phyloP scores from a whole-genome alignment of 495 filamentous ascomycete genomes.

The Usnea hakonensis region DNA sequence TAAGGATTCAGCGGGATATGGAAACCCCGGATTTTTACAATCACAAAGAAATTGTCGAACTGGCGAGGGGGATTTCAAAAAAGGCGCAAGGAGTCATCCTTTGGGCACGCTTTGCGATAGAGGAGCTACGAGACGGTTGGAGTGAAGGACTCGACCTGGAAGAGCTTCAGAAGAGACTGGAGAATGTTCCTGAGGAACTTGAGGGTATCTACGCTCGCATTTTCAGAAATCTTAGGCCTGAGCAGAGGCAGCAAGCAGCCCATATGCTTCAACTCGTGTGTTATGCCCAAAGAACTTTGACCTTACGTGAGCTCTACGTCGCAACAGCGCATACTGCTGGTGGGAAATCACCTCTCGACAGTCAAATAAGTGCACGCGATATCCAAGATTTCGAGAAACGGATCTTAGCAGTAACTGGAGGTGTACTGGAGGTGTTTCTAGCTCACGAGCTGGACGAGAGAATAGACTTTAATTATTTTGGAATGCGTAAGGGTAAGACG shows the following conservation, averaged over 20 bases:
- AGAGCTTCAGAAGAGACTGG: not conserved
- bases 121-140: not conserved
- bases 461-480: no score
- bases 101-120: constrained; percentile 8
- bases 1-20: not conserved
- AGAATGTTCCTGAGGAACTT: constrained; percentile 1
- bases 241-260: not conserved
- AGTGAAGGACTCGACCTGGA: not conserved
- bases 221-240: not conserved
- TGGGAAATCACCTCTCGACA: not conserved
- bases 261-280: not conserved
- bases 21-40: not conserved
- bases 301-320: not conserved
- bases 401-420: not conserved
- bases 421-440: not conserved
- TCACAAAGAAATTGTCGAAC: not conserved
- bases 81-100: constrained; percentile 11
- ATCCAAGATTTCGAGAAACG: not conserved
- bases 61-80: not conserved
- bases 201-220: constrained; percentile 11
- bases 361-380: not conserved
- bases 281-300: not conserved
- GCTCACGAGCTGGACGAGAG: not conserved
- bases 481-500: no score
- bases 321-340: not conserved